phyloP scores from a whole-genome alignment of 2,329 filamentous ascomycete genomes.

The Lizonia empirigonia region DNA sequence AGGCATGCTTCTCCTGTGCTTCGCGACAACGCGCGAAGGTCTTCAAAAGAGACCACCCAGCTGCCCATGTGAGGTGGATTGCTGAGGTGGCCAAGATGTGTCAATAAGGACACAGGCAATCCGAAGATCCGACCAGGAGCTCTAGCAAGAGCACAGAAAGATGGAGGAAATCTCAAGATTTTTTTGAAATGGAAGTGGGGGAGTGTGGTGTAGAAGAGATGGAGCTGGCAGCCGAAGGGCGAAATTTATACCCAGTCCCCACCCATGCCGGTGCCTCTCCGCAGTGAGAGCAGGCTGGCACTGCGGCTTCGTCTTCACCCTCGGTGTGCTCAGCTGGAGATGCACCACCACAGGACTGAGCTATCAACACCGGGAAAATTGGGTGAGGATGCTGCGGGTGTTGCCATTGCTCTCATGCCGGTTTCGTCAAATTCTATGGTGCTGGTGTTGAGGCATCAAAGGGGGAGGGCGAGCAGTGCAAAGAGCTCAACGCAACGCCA shows the following conservation, averaged over 20 bases:
- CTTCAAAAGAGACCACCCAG: not conserved
- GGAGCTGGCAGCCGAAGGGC: slow-evolving; percentile 6
- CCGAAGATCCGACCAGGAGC: not conserved
- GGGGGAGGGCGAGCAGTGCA: not conserved
- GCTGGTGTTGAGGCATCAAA: not conserved
- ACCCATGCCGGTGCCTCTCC: not conserved
- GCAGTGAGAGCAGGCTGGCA: not conserved
- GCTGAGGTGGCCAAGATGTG: not conserved
- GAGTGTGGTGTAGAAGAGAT: slow-evolving; percentile 12
- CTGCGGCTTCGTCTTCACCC: slow-evolving; percentile 11
- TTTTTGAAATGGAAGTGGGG: not conserved
- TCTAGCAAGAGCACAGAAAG: not conserved
- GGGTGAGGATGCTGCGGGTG: slow-evolving; percentile 6
- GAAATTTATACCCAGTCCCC: slow-evolving; percentile 8
- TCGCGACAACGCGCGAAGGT: not conserved
- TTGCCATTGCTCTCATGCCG: not conserved
- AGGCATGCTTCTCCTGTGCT: not conserved
- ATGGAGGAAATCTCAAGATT: not conserved
- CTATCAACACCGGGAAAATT: slow-evolving; percentile 13
- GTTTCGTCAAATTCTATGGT: not conserved
- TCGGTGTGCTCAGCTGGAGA: not conserved
- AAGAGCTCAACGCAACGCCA: slow-evolving; percentile 1
- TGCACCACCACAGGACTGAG: slow-evolving; percentile 4
- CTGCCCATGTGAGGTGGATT: not conserved
- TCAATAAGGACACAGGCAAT: not conserved